A percentile compares a stretch with the other conserved stretches of the same genome.
phyloP scores from a whole-genome alignment of 2,329 filamentous ascomycete genomes.

The Paracorniculantispora psalliotae region DNA sequence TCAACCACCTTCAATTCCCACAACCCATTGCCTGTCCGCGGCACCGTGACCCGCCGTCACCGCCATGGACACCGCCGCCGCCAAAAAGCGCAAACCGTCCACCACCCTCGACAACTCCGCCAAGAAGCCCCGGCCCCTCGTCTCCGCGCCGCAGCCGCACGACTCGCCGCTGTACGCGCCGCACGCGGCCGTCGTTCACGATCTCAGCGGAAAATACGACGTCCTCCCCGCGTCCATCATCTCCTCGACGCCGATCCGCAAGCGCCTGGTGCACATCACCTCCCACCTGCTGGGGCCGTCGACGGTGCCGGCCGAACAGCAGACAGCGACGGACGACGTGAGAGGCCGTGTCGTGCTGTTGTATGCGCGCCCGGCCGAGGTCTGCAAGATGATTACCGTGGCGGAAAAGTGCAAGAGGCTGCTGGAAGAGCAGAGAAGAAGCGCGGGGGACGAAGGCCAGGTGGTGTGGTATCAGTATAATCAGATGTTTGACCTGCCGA shows the following conservation, averaged over 20 bases:
- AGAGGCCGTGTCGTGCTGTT: conserved; percentile 40
- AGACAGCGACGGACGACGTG: background rate
- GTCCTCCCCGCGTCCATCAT: conserved; percentile 51
- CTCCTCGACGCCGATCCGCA: conserved; percentile 55
- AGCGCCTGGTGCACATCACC: conserved; percentile 43
- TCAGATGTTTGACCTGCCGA: conserved; percentile 45
- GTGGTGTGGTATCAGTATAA: conserved; percentile 55
- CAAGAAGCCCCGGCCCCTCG: background rate
- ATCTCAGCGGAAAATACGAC: conserved; percentile 43
- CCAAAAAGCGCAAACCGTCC: conserved; percentile 3
- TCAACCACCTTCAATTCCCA: background rate
- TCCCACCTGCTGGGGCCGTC: conserved; percentile 36
- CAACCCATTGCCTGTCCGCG: background rate
- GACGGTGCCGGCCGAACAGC: background rate
- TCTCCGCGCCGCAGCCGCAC: background rate
- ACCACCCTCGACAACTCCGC: background rate
- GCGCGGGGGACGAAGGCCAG: too few species aligned
- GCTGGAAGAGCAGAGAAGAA: conserved; percentile 38
- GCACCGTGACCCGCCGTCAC: background rate
- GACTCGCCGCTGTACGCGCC: conserved; percentile 10
- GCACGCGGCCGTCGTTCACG: conserved; percentile 23
- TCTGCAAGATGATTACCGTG: conserved; percentile 63
- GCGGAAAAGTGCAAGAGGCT: conserved; percentile 60
- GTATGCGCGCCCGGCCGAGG: conserved; percentile 45
- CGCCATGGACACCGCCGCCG: background rate